Evolutionary conservation across 495 filamentous ascomycete genomes (phyloP).

Genomic region (Oidiodendron maius): DNA sequence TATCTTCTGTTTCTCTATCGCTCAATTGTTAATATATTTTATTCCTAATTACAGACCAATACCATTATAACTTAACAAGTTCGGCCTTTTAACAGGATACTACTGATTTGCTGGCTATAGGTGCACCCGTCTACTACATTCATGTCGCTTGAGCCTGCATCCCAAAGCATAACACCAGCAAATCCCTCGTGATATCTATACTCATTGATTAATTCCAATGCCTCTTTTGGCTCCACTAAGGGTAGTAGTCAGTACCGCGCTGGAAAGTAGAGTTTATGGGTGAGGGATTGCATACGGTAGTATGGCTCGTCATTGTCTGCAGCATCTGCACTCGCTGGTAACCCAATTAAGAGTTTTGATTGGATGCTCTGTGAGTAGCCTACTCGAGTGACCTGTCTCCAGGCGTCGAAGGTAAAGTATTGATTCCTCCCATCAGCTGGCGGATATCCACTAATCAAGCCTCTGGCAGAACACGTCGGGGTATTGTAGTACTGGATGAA

Average conservation of each 20-base stretch:
- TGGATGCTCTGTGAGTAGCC: not conserved
- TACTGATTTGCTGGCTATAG: not conserved
- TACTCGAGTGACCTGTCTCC: not conserved
- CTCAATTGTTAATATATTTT: no score
- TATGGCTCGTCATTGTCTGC: not conserved
- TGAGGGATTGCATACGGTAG: not conserved
- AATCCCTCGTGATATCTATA: not conserved
- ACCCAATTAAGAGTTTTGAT: not conserved
- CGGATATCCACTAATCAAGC: not conserved
- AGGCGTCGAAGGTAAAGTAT: not conserved
- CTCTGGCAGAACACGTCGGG: not conserved
- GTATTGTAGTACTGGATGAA: not conserved
- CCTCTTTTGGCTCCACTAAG: not conserved
- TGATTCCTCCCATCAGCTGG: not conserved
- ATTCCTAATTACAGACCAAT: no score
- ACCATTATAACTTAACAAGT: no score
- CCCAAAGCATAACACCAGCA: not conserved
- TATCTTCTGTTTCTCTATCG: no score
- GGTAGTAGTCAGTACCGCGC: not conserved
- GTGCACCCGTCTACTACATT: not conserved
- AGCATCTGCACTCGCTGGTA: not conserved
- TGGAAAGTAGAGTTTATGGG: not conserved
- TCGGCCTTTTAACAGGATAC: not conserved
- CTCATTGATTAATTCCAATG: not conserved
- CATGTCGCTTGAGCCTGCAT: not conserved